phyloP scores from a whole-genome alignment of 768 basidiomycete species.

The Termitomyces sp. region DNA sequence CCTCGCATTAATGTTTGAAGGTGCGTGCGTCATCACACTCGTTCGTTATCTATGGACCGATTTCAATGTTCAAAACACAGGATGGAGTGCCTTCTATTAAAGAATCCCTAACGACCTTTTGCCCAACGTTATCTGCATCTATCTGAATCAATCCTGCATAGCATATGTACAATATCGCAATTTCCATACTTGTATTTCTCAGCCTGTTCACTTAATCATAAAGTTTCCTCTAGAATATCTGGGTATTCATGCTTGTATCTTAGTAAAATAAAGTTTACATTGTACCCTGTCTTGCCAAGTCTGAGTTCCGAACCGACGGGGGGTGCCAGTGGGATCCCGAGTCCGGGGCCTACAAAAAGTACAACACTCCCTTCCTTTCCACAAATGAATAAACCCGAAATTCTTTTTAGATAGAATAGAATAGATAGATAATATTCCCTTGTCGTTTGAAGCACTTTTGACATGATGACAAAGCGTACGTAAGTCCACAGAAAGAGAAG shows the following conservation, averaged over 20 bases:
- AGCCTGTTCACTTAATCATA: no score
- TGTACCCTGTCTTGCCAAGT: no score
- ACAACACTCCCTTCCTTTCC: no score
- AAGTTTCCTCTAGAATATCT: no score
- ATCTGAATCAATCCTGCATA: neutral
- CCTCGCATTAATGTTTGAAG: conserved; percentile 71
- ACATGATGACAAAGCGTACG: neutral
- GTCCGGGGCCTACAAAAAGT: no score
- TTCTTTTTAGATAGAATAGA: no score
- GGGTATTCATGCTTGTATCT: no score
- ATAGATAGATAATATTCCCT: neutral
- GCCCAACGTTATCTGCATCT: neutral
- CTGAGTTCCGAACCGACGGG: no score
- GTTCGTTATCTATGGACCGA: neutral
- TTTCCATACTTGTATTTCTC: neutral
- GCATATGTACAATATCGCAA: neutral
- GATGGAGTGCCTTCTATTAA: conserved; percentile 9
- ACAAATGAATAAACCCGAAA: no score
- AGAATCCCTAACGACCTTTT: neutral
- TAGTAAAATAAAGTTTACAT: no score
- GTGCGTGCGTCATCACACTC: conserved; percentile 36
- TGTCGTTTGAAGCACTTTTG: conserved; percentile 1
- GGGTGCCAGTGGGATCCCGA: no score
- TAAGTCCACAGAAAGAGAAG: neutral
- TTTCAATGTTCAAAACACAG: neutral